Percentiles rank a stretch among this genome's conserved stretches.
Conservation (phyloP, 768 basidiomycete genomes). For the Trametopsis cervina region DNA sequence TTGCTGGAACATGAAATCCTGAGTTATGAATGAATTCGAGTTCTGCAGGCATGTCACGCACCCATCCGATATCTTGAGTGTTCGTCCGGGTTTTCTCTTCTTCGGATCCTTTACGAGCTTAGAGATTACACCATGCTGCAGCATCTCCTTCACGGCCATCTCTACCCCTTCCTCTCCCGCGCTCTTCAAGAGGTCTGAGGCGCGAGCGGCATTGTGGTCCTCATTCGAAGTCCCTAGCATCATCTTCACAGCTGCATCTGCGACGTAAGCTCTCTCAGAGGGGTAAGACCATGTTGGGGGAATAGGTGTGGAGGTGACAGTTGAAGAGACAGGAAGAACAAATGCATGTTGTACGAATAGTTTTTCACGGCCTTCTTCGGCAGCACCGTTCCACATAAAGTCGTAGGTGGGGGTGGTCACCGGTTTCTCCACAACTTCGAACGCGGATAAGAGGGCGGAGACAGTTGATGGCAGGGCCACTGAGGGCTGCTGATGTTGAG, state of each 20-base stretch:
- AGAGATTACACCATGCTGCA: conserved; percentile 59
- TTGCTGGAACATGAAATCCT: conserved; percentile 38
- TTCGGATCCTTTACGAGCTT: conserved; percentile 56
- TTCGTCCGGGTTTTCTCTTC: conserved; percentile 64
- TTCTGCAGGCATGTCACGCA: no score
- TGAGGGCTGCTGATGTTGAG: conserved; percentile 26
- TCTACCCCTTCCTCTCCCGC: conserved; percentile 51
- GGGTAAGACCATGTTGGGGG: conserved; percentile 21
- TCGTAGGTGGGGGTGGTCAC: conserved; percentile 49
- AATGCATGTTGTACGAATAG: conserved; percentile 53
- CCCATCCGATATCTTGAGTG: conserved; percentile 73
- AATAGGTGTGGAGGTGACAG: conserved; percentile 30
- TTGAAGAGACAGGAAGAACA: conserved; percentile 20
- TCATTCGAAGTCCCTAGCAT: conserved; percentile 67
- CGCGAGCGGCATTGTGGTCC: conserved; percentile 54
- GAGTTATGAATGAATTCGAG: no score
- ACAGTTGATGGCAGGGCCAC: conserved; percentile 36
- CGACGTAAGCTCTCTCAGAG: conserved; percentile 40
- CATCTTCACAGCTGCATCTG: conserved; percentile 79
- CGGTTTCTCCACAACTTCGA: conserved; percentile 43
- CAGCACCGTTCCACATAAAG: conserved; percentile 64
- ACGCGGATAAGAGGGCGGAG: conserved; percentile 36
- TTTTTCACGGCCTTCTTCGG: conserved; percentile 75
- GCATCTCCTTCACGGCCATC: conserved; percentile 50
- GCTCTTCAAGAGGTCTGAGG: conserved; percentile 46